Percentiles rank a stretch among this genome's conserved stretches.
Conservation (phyloP, 257 asterid species). For the Rubia yunnanensis region DNA sequence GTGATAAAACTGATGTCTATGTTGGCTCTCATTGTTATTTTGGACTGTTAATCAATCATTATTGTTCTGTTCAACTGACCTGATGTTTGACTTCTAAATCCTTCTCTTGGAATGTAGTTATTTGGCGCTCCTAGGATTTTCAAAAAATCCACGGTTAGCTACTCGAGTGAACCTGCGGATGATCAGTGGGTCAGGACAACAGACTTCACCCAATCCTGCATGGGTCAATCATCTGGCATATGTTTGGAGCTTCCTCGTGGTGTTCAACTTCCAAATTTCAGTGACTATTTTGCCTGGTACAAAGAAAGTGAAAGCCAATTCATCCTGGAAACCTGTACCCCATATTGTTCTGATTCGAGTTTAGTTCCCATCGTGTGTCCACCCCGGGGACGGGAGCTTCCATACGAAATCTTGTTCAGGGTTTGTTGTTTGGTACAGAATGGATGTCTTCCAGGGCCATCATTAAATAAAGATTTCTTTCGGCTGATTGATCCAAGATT, state of each 20-base stretch:
- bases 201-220: slow-evolving; percentile 50
- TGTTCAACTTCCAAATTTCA: slow-evolving; percentile 51
- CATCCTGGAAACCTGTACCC: slow-evolving; percentile 24
- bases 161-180: slow-evolving; percentile 36
- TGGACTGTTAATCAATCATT: too few species aligned
- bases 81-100: not conserved
- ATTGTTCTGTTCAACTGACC: too few species aligned
- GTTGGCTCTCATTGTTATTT: too few species aligned
- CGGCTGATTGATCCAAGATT: too few species aligned
- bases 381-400: slow-evolving; percentile 34
- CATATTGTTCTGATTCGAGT: slow-evolving; percentile 40
- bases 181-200: slow-evolving; percentile 88
- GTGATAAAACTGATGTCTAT: too few species aligned
- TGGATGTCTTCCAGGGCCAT: too few species aligned
- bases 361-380: slow-evolving; percentile 61
- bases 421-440: slow-evolving; percentile 47
- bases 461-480: too few species aligned
- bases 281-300: slow-evolving; percentile 41
- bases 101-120: slow-evolving; percentile 28
- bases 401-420: slow-evolving; percentile 53
- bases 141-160: slow-evolving; percentile 37
- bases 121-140: slow-evolving; percentile 76
- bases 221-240: slow-evolving; percentile 83
- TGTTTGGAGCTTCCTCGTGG: slow-evolving; percentile 52
- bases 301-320: slow-evolving; percentile 36